phyloP scores from a whole-genome alignment of 345 rosid species.

The Gossypium sturtianum region DNA sequence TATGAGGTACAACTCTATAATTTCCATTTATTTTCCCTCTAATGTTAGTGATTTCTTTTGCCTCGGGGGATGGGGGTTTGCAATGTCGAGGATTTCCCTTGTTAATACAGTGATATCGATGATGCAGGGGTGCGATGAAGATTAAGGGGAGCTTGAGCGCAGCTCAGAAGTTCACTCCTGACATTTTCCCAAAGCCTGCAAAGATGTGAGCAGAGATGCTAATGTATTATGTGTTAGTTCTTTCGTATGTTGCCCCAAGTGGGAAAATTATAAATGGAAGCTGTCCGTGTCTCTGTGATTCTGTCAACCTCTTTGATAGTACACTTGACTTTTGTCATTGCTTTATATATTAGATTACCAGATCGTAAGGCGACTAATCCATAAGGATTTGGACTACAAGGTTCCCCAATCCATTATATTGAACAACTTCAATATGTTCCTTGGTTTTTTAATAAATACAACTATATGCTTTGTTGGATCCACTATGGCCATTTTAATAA shows the following conservation, averaged over 20 bases:
- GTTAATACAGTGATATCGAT: background rate
- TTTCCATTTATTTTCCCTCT: background rate
- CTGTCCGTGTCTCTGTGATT: background rate
- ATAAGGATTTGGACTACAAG: background rate
- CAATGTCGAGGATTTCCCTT: background rate
- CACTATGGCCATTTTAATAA: background rate
- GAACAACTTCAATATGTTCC: background rate
- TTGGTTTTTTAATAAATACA: background rate
- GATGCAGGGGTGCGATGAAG: conserved; percentile 86
- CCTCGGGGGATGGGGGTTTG: background rate
- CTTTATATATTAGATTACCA: background rate
- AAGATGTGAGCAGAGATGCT: conserved; percentile 53
- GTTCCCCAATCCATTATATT: background rate
- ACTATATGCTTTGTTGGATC: background rate
- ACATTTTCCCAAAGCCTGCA: conserved; percentile 92
- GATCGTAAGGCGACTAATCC: conserved; percentile 1
- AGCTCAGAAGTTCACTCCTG: conserved; percentile 94
- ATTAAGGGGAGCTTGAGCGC: conserved; percentile 91
- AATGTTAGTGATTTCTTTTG: background rate
- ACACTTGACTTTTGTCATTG: background rate
- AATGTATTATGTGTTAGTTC: background rate
- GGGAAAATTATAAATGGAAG: background rate
- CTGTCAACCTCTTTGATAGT: background rate
- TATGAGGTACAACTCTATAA: conserved; percentile 47
- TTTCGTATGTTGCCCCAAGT: background rate